Evolutionary conservation across 2,329 filamentous ascomycete genomes (phyloP).

Genomic region (Aspergillaceae sp.): DNA sequence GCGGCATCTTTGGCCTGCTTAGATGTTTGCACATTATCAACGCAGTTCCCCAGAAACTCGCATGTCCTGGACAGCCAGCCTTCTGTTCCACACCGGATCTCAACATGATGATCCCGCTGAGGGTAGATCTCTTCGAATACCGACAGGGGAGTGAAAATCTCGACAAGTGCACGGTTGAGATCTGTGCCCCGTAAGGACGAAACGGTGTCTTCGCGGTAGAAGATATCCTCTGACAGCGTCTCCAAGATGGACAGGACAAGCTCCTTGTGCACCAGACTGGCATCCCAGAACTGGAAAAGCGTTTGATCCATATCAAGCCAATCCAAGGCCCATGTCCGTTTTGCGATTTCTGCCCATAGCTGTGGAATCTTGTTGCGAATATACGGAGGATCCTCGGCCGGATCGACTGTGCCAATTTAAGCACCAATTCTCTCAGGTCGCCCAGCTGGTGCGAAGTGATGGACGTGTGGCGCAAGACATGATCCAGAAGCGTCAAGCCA

Average conservation of each 20-base stretch:
- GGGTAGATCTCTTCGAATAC: conserved; percentile 71
- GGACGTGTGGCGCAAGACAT: conserved; percentile 80
- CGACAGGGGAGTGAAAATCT: conserved; percentile 76
- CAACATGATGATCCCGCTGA: conserved; percentile 58
- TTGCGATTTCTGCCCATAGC: conserved; percentile 90
- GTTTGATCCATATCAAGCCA: conserved; percentile 93
- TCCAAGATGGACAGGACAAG: conserved; percentile 84
- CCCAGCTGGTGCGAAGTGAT: conserved; percentile 59
- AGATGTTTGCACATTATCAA: conserved; percentile 58
- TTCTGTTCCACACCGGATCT: conserved; percentile 67
- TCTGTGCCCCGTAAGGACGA: conserved; percentile 74
- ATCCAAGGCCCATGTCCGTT: conserved; percentile 81
- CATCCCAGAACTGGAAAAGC: conserved; percentile 70
- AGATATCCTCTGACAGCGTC: conserved; percentile 87
- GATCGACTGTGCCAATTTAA: conserved; percentile 67
- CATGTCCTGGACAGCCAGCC: conserved; percentile 80
- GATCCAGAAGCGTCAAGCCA: conserved; percentile 82
- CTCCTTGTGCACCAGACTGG: conserved; percentile 60
- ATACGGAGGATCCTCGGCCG: conserved; percentile 66
- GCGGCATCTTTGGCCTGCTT: conserved; percentile 61
- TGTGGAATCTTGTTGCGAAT: conserved; percentile 89
- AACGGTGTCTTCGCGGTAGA: conserved; percentile 79
- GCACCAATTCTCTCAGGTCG: conserved; percentile 64
- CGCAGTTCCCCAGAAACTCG: conserved; percentile 63
- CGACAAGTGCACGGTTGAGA: conserved; percentile 81